Conservation (phyloP, 805 yeast species). For the Saccharomycopsis schoenii region DNA sequence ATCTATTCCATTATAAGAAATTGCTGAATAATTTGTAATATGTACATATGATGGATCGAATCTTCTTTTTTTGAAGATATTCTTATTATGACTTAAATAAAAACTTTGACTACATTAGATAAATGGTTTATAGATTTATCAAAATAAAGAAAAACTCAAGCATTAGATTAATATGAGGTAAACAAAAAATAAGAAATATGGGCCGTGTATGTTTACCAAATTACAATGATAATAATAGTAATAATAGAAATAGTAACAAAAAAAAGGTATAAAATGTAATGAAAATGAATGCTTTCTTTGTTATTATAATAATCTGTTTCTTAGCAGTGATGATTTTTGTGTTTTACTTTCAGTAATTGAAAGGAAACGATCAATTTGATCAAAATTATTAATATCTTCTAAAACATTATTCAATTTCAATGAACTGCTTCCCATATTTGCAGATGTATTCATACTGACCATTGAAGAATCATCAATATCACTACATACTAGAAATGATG, state of each 20-base stretch:
- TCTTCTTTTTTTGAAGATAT: too few species aligned
- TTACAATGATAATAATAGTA: neutral
- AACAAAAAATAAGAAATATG: too few species aligned
- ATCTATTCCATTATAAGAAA: neutral
- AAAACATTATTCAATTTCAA: conserved; percentile 10
- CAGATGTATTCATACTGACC: conserved; percentile 9
- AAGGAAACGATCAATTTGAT: conserved; percentile 16
- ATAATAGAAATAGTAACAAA: too few species aligned
- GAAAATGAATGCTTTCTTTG: neutral
- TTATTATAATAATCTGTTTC: neutral
- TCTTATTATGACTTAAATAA: too few species aligned
- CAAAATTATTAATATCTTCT: conserved; percentile 17
- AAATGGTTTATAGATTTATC: too few species aligned
- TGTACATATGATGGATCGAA: too few species aligned
- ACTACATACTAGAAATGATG: conserved; percentile 16
- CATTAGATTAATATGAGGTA: too few species aligned
- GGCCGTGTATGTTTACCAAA: neutral
- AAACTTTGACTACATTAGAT: too few species aligned
- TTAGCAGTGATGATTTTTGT: neutral
- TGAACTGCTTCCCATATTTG: neutral
- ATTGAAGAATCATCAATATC: conserved; percentile 18
- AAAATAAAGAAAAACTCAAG: too few species aligned
- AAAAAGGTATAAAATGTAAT: neutral
- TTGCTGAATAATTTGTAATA: neutral
- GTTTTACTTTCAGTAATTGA: neutral